Evolutionary conservation across 768 basidiomycete genomes (phyloP), one percentile per base, ranked within the genome.

Genomic region (Thelephora aurantiotincta): DNA sequence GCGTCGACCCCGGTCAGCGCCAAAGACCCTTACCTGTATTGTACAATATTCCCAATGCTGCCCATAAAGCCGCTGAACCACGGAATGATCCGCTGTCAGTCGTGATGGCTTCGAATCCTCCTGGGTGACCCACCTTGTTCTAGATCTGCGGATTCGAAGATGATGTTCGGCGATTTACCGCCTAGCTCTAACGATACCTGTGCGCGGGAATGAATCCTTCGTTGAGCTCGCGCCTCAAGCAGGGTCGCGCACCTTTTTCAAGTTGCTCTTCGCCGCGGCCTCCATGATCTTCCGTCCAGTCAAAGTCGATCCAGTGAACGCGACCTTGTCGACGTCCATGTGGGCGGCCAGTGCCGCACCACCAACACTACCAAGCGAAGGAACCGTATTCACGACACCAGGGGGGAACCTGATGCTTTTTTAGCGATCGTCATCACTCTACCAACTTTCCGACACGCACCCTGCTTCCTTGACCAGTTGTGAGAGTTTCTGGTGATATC

Each of bases 171-270:
- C 20, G 83, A 88, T 67, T 97, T 96, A 38, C 93, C 93, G 30
- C 93, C 92, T 5, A 98, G 77, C 62, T 98, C 94, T 44, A 98
- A 73, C 18, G 91, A 91, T 36, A 96, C 74, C 81, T 83, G 55
- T 48, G 55, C 49, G 45, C 53, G 33, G 12, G 37, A 44, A 30
- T 30, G 43, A 16, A 26, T 26, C 43, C 7, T n/a, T 12, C 18
- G 45, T 19, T 19, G 45, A 19, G 33, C 22, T 5, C 7, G 20
- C 19, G 26, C 46, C 35, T 37, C 33, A 14, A n/a, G n/a, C 33
- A 26, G 36, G 33, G 33, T 16, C 54, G 55, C 53, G 14, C 45
- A 75, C 91, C 72, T 94, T 94, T 66, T 98, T 98, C 52, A 97
- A 65, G 66, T 98, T 98, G 55, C 83, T 87, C 62, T 82, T 81